These are phyloP conservation scores for Phaeosphaeriaceae sp. DNA, from an alignment of 2,329 filamentous ascomycete species.

Conservation along the genomic window DNA sequence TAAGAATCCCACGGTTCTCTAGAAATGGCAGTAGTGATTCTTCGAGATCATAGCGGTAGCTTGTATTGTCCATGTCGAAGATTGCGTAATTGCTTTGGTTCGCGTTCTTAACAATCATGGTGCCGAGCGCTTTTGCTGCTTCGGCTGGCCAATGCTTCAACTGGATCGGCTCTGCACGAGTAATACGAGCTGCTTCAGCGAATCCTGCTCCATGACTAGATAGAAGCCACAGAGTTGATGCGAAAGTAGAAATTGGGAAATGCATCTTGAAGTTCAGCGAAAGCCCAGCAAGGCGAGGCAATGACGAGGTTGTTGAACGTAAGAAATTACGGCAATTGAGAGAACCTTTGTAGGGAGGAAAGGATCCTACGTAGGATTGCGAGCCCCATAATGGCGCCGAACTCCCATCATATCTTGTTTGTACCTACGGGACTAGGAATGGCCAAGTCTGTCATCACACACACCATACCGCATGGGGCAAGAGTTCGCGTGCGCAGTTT, in stretches of 20 bases:
- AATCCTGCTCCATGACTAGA: conserved; percentile 19
- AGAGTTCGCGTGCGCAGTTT: neutral
- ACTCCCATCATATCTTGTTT: neutral
- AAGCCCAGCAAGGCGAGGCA: neutral
- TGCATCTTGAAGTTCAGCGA: neutral
- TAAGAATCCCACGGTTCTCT: conserved; percentile 40
- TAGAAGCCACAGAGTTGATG: conserved; percentile 29
- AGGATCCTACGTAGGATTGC: neutral
- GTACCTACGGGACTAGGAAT: neutral
- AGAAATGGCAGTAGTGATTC: conserved; percentile 39
- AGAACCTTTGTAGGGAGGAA: no score
- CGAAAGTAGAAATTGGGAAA: conserved; percentile 9
- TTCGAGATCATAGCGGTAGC: conserved; percentile 38
- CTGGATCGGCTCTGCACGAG: conserved; percentile 16
- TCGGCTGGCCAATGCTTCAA: conserved; percentile 35
- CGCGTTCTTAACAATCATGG: conserved; percentile 38
- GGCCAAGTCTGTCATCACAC: neutral
- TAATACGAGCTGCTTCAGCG: neutral
- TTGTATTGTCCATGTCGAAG: conserved; percentile 44
- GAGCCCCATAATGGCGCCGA: conserved; percentile 4
- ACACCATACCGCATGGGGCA: conserved; percentile 3
- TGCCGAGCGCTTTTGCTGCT: conserved; percentile 31
- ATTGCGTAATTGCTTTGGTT: conserved; percentile 41
- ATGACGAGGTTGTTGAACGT: no score
- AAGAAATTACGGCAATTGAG: no score